These are phyloP conservation scores for Chimonanthus praecox DNA, from an alignment of 164 flowering plant genomes.

Conservation along the genomic window DNA sequence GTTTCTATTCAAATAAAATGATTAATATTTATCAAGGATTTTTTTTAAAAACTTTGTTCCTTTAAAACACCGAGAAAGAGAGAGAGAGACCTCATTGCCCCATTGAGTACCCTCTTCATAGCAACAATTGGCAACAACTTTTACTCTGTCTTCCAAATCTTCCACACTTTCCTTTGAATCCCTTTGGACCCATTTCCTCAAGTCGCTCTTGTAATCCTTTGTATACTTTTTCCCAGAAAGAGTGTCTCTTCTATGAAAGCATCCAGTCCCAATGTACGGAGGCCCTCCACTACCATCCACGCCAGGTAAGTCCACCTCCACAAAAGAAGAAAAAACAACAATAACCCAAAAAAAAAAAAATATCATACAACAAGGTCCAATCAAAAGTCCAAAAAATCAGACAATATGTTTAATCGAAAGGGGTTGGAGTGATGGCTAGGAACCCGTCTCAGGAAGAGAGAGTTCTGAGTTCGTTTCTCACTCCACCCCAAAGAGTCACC, in stretches of 20 bases:
- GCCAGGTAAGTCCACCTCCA: constrained; percentile 24
- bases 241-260: constrained; percentile 34
- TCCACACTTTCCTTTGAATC: constrained; percentile 10
- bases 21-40: background rate
- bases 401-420: no score
- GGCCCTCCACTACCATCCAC: constrained; percentile 32
- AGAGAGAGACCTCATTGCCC: constrained; percentile 36
- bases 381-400: background rate
- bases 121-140: constrained; percentile 25
- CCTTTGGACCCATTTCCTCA: constrained; percentile 1
- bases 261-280: constrained; percentile 31
- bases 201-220: constrained; percentile 12
- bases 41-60: no score
- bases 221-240: constrained; percentile 24
- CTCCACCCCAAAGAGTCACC: no score
- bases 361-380: no score
- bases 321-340: background rate
- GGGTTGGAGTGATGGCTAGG: no score
- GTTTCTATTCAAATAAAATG: no score
- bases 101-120: constrained; percentile 31
- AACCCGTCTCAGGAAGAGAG: no score
- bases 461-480: no score
- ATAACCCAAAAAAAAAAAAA: background rate
- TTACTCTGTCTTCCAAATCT: constrained; percentile 23
- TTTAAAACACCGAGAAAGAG: background rate